Evolutionary conservation across 2,329 filamentous ascomycete species (phyloP), one percentile per base, ranked within the genome.

Genomic region (Colletotrichum musicola): DNA sequence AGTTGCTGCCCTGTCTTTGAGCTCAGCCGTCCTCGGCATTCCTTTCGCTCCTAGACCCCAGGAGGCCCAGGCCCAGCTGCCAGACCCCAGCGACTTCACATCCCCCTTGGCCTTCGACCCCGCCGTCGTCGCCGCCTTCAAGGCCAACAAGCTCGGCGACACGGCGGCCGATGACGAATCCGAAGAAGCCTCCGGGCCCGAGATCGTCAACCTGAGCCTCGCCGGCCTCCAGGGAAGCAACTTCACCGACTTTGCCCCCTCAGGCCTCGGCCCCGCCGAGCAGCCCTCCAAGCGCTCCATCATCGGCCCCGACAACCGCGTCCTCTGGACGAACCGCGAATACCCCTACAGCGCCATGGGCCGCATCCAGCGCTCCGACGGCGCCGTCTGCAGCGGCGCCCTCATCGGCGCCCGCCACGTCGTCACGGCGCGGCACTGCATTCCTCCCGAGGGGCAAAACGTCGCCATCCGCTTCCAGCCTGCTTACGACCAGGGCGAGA

Each of bases 321-420:
- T 68, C 3, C 53, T 64, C 5, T 68, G 60, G 60, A 56, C 60
- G 7, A 64, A 68, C 49, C 42, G 42, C n/a, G 55, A 65, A 27
- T 68, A 57, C 40, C 65, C 65, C 9, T 68, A 68, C 49, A 49
- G 61, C 6, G 65, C 65, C 42, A 68, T 68, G 61, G 74, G 75
- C 1, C 69, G 71, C 18, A 66, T 76, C 27, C 40, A 65, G 12
- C 72, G 72, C 62, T 71, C 63, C 40, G 71, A 68, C 40, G 74
- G 74, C 4, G 63, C 71, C 25, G 71, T 67, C 51, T 76, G 75
- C 69, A 75, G 73, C 2, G 75, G 73, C n/a, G 73, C 74, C 6
- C 67, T 76, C 18, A 71, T 76, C 51, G 75, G 75, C 4, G 73
- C 75, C 16, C 75, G 75, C n/a, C 75, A 77, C 51, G 72, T 77